Base-by-base conservation (phyloP, 75 land plant genomes). In the Pinus albicaulis region DNA sequence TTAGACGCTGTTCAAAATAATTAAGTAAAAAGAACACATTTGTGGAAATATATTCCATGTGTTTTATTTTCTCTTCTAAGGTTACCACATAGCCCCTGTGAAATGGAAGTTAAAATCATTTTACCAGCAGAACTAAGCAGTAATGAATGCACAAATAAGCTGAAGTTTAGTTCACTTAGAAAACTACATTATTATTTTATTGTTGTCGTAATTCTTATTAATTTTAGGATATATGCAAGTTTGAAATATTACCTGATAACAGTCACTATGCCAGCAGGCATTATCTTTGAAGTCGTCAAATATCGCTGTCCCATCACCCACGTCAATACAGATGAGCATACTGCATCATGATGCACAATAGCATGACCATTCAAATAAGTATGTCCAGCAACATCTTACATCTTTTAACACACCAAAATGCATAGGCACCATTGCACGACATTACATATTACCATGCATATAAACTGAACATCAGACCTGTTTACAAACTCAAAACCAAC, bases 191-290 rank as follows among this genome's bases (percentile, higher is more conserved):
- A 48, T 10, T 48, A 48, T 48, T 48, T 48, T 48, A 10, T 48
- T 48, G 53, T 48, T 48, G 53, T 10, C 2, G 2, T 48, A 48
- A 48, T 48, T 48, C 10, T 48, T 48, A 48, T 48, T 10, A 48
- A 1, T 48, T 48, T 48, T 48, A 48, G 53, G 53, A 48, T 10
- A 48, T 10, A 8, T 48, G 53, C 53, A 48, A 48, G 53, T 48
- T 48, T 48, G 53, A 48, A 48, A 48, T 48, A 48, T 48, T 76
- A 97, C 99, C 99, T 95, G 75, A 98, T 82, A 34, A 71, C 86
- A 77, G 98, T 92, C 63, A 98, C 94, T 41, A 95, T n/a, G 6
- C 98, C 99, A 75, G 98, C 94, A n/a, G 99, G 99, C 98, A 98
- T 95, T 59, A 98, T 84, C 87, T 95, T 98, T 56, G 88, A 85